Evolutionary conservation across 768 basidiomycete species (phyloP).

Genomic region (Gyrodon lividus): DNA sequence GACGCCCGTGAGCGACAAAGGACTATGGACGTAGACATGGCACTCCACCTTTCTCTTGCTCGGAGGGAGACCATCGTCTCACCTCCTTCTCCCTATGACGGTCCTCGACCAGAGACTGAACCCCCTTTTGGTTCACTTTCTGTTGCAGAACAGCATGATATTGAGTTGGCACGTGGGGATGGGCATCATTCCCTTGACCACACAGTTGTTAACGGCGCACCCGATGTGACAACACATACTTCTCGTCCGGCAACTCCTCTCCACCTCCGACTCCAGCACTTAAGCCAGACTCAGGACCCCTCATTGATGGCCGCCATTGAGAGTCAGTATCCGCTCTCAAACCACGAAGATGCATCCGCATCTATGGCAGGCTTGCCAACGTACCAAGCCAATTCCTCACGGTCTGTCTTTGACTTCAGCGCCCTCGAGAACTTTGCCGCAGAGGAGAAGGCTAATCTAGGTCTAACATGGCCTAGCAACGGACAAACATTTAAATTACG

Average conservation of each 20-base stretch:
- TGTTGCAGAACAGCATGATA: slow-evolving; percentile 47
- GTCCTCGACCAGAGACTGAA: slow-evolving; percentile 31
- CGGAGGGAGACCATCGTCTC: slow-evolving; percentile 57
- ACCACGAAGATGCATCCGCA: slow-evolving; percentile 26
- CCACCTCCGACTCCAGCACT: slow-evolving; percentile 36
- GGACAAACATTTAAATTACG: slow-evolving; percentile 21
- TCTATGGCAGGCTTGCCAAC: slow-evolving; percentile 55
- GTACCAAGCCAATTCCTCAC: slow-evolving; percentile 61
- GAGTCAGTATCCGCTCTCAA: slow-evolving; percentile 21
- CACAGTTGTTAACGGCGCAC: slow-evolving; percentile 1
- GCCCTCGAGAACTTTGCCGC: slow-evolving; percentile 76
- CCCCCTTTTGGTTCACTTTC: slow-evolving; percentile 43
- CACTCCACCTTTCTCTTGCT: slow-evolving; percentile 72
- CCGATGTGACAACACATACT: slow-evolving; percentile 5
- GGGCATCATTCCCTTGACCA: slow-evolving; percentile 15
- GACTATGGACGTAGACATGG: slow-evolving; percentile 94
- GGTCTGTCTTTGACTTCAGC: slow-evolving; percentile 67
- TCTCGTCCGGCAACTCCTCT: slow-evolving; percentile 13
- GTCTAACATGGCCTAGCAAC: slow-evolving; percentile 46
- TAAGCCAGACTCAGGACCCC: slow-evolving; percentile 49
- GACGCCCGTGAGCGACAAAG: slow-evolving; percentile 83
- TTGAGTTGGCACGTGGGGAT: slow-evolving; percentile 40
- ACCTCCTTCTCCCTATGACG: slow-evolving; percentile 35
- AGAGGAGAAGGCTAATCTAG: slow-evolving; percentile 64
- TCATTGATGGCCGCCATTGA: slow-evolving; percentile 37